phyloP scores from a whole-genome alignment of 1,139 yeast species.

The Dujonia santamariae region DNA sequence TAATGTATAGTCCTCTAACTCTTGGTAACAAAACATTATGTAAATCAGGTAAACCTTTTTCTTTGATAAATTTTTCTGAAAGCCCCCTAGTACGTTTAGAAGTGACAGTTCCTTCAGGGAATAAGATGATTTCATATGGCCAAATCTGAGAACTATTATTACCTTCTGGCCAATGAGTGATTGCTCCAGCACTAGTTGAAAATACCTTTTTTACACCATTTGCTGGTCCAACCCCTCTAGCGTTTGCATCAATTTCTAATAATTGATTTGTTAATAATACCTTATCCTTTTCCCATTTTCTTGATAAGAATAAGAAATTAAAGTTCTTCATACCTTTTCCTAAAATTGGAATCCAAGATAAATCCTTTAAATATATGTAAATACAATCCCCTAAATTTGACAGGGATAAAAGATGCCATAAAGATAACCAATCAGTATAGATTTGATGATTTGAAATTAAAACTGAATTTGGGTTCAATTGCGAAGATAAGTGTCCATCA shows the following conservation, averaged over 20 bases:
- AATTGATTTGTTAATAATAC: conserved; percentile 55
- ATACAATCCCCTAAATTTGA: conserved; percentile 61
- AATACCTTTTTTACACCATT: conserved; percentile 39
- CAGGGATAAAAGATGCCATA: conserved; percentile 86
- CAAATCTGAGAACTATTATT: conserved; percentile 27
- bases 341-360: conserved; percentile 68
- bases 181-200: too few relatives aligned
- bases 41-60: conserved; percentile 46
- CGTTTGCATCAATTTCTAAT: conserved; percentile 51
- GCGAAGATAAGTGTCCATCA: conserved; percentile 26
- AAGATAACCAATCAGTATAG: conserved; percentile 89
- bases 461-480: conserved; percentile 51
- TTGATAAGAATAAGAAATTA: conserved; percentile 72
- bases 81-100: conserved; percentile 61
- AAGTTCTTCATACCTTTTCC: conserved; percentile 87
- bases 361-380: conserved; percentile 76
- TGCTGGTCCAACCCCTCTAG: conserved; percentile 51
- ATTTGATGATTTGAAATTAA: conserved; percentile 86
- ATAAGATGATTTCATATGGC: conserved; percentile 62
- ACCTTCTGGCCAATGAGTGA: conserved; percentile 39
- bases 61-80: conserved; percentile 55
- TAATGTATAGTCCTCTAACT: conserved; percentile 70
- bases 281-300: conserved; percentile 84
- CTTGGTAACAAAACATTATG: conserved; percentile 77
- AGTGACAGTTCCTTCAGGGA: conserved; percentile 94